Evolutionary conservation across 768 basidiomycete genomes (phyloP), one percentile per base, ranked within the genome.

Genomic region (Coprinellus micaceus): DNA sequence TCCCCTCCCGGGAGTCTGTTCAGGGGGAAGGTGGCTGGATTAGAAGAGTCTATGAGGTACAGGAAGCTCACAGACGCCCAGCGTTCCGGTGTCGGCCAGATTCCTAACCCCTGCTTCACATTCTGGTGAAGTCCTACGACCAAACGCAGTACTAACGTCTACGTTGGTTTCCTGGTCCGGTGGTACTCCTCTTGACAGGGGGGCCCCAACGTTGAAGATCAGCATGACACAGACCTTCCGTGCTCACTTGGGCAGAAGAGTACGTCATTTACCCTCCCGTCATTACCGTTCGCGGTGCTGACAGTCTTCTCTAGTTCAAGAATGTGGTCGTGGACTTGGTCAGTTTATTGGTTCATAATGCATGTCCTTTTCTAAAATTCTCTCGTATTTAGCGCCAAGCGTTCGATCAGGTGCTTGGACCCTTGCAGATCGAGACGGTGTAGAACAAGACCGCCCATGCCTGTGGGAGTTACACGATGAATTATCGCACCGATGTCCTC

Each of bases 391-490:
- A 86, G 84, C 97, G 95, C 76, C 96, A 98, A 82, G 96, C 98
- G 21, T 97, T 99, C 65, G 97, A 99, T 74, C 95, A 98, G 73
- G 97, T 98, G 67, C 79, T 99, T 29, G 97, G 98, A 69, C 95
- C 97, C 3, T 76, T 99, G 13, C 94, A 98, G 63, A 99, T 99
- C 63, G 97, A 98, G 78, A 98, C 95, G 0, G 97, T 99, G 0
- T 96, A 98, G 72, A 99, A 99, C 73, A 97, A 99, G 73, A 98
- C 97, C 0, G 98, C 98, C 59, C 97, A 97, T 71, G 96, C 96
- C 64, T 90, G 96, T 74, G 98, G 98, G 81, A 97, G 94, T 79
- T 99, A 99, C 84, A 99, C 98, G 84, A 98, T 99, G 97, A 99
- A 99, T 7, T 96, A 94, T 19, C 97, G 96, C 62, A 95, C 96